Evolutionary conservation across 176 grass and related monocot species (phyloP), one percentile per base, ranked within the genome.

Genomic region (Aegilops umbellulata): DNA sequence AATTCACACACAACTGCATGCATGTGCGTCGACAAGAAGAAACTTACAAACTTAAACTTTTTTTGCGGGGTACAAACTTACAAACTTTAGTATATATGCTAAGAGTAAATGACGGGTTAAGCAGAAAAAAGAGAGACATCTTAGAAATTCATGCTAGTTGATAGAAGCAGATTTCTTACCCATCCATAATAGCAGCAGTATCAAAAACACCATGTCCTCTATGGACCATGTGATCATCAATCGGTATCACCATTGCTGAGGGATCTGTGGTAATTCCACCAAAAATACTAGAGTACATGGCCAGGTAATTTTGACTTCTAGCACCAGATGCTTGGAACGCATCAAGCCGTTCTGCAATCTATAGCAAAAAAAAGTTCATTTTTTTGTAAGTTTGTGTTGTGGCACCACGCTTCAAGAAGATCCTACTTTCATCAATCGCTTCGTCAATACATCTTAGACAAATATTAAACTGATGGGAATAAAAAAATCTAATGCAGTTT

Each of bases 141-240:
- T 58, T 9, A 22, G 19, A 58, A 58, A 58, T 22, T 22, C 53
- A 58, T 58, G 19, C 19, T 58, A 57, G 16, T 57, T 20, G 19
- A 57, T 58, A 58, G 19, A 58, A 88, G 30, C 8, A 32, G 74
- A 82, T 6, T 25, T 67, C 77, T 93, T 88, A 98, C 95, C 95
- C 93, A 69, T 98, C 86, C 87, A 98, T 87, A 80, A 98, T 92
- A 77, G 92, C 91, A 35, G 93, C 91, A 58, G 93, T 98, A 76
- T 98, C 96, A 65, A 98, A 98, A 79, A 98, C 93, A 27, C 96
- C 96, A 55, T 98, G 96, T 39, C 96, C 96, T 91, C 96, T 92
- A 68, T 98, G 96, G 31, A 98, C 93, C 93, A 98, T 94, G 82
- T 98, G 96, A 90, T 98, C 96, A 69, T 98, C 96, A 2, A 95